Percentiles rank a stretch among this genome's conserved stretches.
phyloP scores from a whole-genome alignment of 345 rosid genomes.

The Pseudoturritis turrita region DNA sequence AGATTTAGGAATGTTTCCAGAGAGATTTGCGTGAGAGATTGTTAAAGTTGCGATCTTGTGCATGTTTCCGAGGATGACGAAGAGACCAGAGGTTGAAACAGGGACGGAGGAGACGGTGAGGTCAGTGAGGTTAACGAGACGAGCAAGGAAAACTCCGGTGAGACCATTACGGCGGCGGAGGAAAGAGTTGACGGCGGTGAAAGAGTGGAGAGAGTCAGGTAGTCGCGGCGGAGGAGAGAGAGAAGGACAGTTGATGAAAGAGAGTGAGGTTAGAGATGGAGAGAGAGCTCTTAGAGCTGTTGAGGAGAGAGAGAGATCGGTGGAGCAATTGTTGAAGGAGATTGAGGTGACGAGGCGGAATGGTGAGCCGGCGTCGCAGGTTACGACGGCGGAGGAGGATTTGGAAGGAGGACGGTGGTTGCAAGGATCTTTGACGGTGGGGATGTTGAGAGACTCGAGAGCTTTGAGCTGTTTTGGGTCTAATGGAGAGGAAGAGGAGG shows the following conservation, averaged over 20 bases:
- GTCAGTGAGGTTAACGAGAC: constrained; percentile 69
- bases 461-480: constrained; percentile 81
- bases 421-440: constrained; percentile 68
- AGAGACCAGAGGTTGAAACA: constrained; percentile 64
- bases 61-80: constrained; percentile 73
- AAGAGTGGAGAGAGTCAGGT: constrained; percentile 61
- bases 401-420: constrained; percentile 37
- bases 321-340: constrained; percentile 72
- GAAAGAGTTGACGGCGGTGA: constrained; percentile 60
- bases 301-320: constrained; percentile 55
- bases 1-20: constrained; percentile 59
- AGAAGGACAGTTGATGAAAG: constrained; percentile 64
- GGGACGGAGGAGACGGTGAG: constrained; percentile 59
- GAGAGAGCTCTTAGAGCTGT: constrained; percentile 73
- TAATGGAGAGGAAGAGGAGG: constrained; percentile 43
- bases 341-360: constrained; percentile 73
- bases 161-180: constrained; percentile 58
- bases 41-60: constrained; percentile 50
- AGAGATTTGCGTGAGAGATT: constrained; percentile 61
- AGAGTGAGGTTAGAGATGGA: constrained; percentile 53
- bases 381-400: constrained; percentile 45
- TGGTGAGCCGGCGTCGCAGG: constrained; percentile 59
- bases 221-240: constrained; percentile 45
- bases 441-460: constrained; percentile 67
- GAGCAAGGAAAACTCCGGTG: constrained; percentile 66